Base-by-base conservation (phyloP, 2,329 filamentous ascomycete species). In the Talaromyces sp. region DNA sequence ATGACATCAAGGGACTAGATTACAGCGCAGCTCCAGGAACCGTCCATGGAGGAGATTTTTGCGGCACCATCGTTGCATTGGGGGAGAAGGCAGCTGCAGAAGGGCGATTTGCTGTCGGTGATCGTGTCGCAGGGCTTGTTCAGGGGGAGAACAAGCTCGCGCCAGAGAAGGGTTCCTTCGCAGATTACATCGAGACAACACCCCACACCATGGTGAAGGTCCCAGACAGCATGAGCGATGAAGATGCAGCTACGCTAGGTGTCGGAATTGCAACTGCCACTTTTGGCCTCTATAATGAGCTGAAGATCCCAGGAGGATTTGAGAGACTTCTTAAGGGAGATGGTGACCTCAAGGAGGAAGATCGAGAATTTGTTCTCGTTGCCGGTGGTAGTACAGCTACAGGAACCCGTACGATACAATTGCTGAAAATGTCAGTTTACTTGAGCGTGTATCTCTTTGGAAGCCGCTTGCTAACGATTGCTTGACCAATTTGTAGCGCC, bases 311-410 rank as follows among this genome's bases (percentile, higher is more conserved):
- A 16, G 46, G 46, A 16, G 52, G 52, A 21, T 21, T 55, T n/a
- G 52, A 35, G 52, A 28, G 28, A 55, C 52, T 39, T 35, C 25
- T 39, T 11, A 25, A 42, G 12, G 33, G 46, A 1, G 25, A n/a
- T 23, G 18, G 40, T 31, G 18, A 58, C 68, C 16, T 40, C 33
- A 35, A 31, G 28, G 25, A 39, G 52, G 60, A 68, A 25, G 66
- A 65, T 35, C 57, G 60, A 3, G 66, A 33, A 31, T 64, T 18
- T 46, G 71, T 84, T 0, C 68, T 84, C 1, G 76, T 84, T 2
- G 76, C 75, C 56, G 82, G 81, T 2, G 82, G 80, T 1, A 73
- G 71, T 39, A 80, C 79, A 1, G 71, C 79, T 0, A 76, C 72
- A 1, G 81, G 81, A 0, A 78, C 77, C 0, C 67, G 75, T 60